Evolutionary conservation across 106 monocot species (phyloP).

Genomic region (Allium cepa): DNA sequence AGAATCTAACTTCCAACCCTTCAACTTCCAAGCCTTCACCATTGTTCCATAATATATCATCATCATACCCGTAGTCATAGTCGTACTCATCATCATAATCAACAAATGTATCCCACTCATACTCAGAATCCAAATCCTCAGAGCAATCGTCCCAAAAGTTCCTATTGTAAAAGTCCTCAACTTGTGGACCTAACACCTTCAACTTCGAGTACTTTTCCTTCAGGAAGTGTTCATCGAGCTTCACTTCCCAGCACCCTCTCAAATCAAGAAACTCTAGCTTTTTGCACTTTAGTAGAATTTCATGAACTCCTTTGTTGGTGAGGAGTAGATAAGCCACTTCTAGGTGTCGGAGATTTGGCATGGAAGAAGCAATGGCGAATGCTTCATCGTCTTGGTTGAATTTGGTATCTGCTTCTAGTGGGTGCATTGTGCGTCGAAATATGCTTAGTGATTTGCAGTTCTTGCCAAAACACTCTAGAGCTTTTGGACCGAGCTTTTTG

Average conservation of each 20-base stretch:
- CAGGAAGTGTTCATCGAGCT: slow-evolving; percentile 49
- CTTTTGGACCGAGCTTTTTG: slow-evolving; percentile 62
- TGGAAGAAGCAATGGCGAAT: slow-evolving; percentile 57
- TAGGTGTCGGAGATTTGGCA: slow-evolving; percentile 74
- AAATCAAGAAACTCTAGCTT: slow-evolving; percentile 70
- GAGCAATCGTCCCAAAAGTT: slow-evolving; percentile 70
- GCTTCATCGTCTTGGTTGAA: slow-evolving; percentile 87
- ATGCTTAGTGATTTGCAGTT: slow-evolving; percentile 56
- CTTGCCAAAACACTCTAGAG: slow-evolving; percentile 62
- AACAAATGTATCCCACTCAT: slow-evolving; percentile 77
- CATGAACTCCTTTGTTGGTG: slow-evolving; percentile 45
- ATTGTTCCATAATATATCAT: slow-evolving; percentile 48
- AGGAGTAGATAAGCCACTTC: slow-evolving; percentile 71
- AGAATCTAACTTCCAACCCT: slow-evolving; percentile 75
- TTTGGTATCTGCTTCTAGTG: slow-evolving; percentile 60
- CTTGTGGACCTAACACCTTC: slow-evolving; percentile 64
- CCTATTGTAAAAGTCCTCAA: slow-evolving; percentile 53
- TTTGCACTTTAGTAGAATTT: slow-evolving; percentile 64
- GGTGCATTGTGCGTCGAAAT: slow-evolving; percentile 83
- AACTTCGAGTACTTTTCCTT: slow-evolving; percentile 46
- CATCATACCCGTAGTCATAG: slow-evolving; percentile 30
- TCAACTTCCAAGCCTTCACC: slow-evolving; percentile 29
- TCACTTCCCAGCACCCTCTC: slow-evolving; percentile 89
- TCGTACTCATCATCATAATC: slow-evolving; percentile 28
- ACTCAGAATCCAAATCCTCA: slow-evolving; percentile 61